Evolutionary conservation across 1,139 yeast genomes (phyloP), one percentile per base, ranked within the genome.

Genomic region (Suhomyces wounanorum): DNA sequence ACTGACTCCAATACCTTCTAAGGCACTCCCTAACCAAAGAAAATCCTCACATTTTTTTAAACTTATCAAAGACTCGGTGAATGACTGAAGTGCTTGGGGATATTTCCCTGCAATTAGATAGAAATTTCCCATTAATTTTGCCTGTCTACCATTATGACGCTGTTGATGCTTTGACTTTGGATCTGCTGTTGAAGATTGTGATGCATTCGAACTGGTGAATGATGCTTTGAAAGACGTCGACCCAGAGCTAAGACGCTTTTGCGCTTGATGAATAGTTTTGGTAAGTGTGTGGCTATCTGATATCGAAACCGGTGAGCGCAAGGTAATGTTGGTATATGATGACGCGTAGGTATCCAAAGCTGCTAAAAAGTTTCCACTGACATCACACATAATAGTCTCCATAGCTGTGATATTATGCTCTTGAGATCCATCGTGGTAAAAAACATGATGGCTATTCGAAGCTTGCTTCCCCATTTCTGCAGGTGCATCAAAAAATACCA

Each of bases 11-110:
- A 91, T 71, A 0, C 95, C 91, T 60, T 91, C 97, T 18, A 92
- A 65, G 0, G 97, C 84, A 41, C 94, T 86, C 0, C 87, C 98
- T 26, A 89, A 75, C 99, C 99, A 94, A 18, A 94, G 71, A 60
- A 81, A 81, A 65, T 94, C 99, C 47, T 84, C 85, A 1, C 85
- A 75, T 33, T 82, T 76, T 53, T 82, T 82, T 49, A 91, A 69
- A 36, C 79, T 72, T 1, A 74, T 62, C 1, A 88, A 78, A 0
- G 97, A 85, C 40, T 91, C 97, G 11, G 85, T 78, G 57, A 91
- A 87, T 52, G 84, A 82, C 31, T 77, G 74, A 49, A 91, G 64
- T 0, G 98, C 96, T 52, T 85, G 89, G 13, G 75, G 66, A 48
- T 87, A 78, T 52, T 88, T 81, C 0, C 99, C 99, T 0, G 97